Percentiles rank a stretch among this genome's conserved stretches.
Evolutionary conservation across 2,329 filamentous ascomycete genomes (phyloP).

Genomic region (Fusarium citri): DNA sequence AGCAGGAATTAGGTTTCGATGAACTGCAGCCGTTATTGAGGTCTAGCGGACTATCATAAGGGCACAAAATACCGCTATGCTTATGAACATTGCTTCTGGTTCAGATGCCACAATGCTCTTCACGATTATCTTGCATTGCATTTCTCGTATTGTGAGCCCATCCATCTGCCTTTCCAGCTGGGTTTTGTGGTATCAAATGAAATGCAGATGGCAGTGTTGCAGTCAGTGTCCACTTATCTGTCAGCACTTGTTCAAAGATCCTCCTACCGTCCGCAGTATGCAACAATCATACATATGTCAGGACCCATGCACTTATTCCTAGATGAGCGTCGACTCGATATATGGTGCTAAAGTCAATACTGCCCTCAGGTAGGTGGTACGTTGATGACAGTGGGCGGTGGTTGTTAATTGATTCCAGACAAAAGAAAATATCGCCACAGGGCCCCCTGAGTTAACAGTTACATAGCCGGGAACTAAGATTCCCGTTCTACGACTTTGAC

Average conservation of each 20-base stretch:
- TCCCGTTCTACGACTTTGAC: conserved; percentile 19
- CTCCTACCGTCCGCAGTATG: conserved; percentile 9
- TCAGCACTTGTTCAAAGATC: conserved; percentile 20
- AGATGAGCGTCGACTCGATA: background rate
- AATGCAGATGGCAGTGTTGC: conserved; percentile 31
- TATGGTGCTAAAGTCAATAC: background rate
- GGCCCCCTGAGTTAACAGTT: conserved; percentile 15
- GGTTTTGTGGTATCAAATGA: conserved; percentile 14
- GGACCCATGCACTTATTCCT: conserved; percentile 17
- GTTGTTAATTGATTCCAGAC: background rate
- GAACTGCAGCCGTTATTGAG: conserved; percentile 21
- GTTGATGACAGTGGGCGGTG: conserved; percentile 6
- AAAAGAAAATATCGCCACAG: conserved; percentile 15
- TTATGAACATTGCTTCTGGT: background rate
- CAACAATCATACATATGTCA: conserved; percentile 1
- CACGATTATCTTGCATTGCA: background rate
- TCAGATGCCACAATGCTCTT: background rate
- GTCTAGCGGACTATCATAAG: background rate
- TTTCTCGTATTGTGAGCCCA: conserved; percentile 11
- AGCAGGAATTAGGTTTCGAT: conserved; percentile 26
- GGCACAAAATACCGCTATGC: background rate
- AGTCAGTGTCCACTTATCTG: conserved; percentile 19
- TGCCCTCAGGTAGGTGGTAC: conserved; percentile 1
- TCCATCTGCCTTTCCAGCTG: background rate
- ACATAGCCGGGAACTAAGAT: conserved; percentile 7